Percentiles rank a stretch among this genome's conserved stretches.
Evolutionary conservation across 2,329 filamentous ascomycete species (phyloP).

Genomic region (Aspergillus sp.): DNA sequence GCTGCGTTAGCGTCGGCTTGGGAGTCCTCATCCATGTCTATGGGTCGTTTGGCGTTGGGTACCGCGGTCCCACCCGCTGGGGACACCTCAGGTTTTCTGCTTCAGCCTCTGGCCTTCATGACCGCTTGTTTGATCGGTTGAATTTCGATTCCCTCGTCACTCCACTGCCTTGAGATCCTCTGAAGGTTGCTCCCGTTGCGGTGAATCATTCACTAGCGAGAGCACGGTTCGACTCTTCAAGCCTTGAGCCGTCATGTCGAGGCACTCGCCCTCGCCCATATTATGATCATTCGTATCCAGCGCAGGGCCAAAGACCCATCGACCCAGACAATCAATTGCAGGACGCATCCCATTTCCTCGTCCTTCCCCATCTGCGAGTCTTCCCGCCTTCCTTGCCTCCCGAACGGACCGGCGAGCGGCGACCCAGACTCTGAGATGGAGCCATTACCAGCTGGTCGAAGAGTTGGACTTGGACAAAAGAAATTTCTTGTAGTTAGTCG

Average conservation of each 20-base stretch:
- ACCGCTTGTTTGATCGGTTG: constrained; percentile 16
- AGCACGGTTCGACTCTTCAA: neutral
- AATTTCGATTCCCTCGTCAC: neutral
- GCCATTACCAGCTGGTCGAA: constrained; percentile 6
- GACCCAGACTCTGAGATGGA: constrained; percentile 19
- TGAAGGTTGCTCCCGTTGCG: constrained; percentile 8
- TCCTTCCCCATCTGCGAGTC: constrained; percentile 11
- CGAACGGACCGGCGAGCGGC: constrained; percentile 25
- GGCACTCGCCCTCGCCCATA: neutral
- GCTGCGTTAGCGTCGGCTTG: constrained; percentile 27
- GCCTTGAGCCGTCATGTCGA: neutral
- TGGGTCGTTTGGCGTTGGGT: constrained; percentile 32
- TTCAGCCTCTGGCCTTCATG: constrained; percentile 11
- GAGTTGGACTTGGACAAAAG: neutral
- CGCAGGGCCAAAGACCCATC: constrained; percentile 16
- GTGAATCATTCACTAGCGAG: constrained; percentile 3
- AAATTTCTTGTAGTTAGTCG: neutral
- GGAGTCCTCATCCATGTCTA: constrained; percentile 37
- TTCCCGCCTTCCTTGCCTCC: constrained; percentile 22
- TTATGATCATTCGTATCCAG: neutral
- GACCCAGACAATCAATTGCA: constrained; percentile 17
- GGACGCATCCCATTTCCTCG: too few species aligned
- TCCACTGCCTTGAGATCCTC: constrained; percentile 16
- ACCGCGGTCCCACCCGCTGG: constrained; percentile 18
- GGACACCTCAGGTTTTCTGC: constrained; percentile 18